These are phyloP conservation scores for Vitellaria paradoxa DNA, from an alignment of 179 eudicot genomes.

Conservation along the genomic window DNA sequence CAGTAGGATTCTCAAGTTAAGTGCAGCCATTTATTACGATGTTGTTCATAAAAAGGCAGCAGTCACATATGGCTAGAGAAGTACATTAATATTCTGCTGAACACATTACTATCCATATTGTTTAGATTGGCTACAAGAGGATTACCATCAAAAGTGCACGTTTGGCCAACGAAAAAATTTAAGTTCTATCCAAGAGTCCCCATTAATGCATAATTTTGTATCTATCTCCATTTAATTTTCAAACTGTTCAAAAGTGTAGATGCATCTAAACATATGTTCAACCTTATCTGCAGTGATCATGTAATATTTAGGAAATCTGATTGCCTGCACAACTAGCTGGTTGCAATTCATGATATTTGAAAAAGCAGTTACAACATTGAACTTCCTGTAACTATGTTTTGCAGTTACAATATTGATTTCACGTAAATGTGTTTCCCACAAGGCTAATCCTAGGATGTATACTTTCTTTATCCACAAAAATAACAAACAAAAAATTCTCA, in stretches of 20 bases:
- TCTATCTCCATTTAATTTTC: neutral
- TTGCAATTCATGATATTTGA: neutral
- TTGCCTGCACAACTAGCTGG: neutral
- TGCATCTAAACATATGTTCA: conserved; percentile 3
- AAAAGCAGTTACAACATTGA: neutral
- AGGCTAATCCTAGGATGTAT: neutral
- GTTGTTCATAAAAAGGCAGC: neutral
- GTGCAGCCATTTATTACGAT: neutral
- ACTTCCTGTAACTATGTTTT: neutral
- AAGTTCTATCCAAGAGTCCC: neutral
- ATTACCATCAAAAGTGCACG: neutral
- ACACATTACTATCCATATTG: neutral
- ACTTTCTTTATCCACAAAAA: neutral
- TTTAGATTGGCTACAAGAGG: neutral
- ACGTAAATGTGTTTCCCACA: neutral
- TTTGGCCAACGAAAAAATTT: neutral
- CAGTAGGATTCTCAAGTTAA: conserved; percentile 4
- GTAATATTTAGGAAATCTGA: neutral
- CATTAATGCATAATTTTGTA: neutral
- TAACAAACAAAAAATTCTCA: conserved; percentile 11
- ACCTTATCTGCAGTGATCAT: neutral
- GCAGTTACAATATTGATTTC: too few species aligned
- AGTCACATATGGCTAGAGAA: neutral
- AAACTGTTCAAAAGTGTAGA: neutral
- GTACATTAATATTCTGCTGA: neutral